Percentiles rank a stretch among this genome's conserved stretches.
Evolutionary conservation across 495 filamentous ascomycete species (phyloP).

Genomic region (Neurospora cerealis): DNA sequence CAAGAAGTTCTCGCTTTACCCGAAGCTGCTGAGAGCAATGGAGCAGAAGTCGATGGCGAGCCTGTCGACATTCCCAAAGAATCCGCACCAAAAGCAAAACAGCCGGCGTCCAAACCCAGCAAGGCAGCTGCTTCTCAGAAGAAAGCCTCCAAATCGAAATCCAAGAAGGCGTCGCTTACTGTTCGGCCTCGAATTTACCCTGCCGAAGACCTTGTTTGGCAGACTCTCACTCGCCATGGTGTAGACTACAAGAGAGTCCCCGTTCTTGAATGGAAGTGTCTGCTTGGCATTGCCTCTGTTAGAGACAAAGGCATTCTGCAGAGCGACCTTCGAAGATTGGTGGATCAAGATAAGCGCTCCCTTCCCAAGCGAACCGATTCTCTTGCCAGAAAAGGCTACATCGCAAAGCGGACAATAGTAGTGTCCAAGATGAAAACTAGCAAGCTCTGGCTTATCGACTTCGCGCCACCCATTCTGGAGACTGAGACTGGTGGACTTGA

Average conservation of each 20-base stretch:
- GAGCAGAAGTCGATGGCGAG: not conserved
- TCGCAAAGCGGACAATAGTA: constrained; percentile 65
- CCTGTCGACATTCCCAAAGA: not conserved
- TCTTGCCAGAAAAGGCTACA: constrained; percentile 69
- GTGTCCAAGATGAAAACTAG: constrained; percentile 58
- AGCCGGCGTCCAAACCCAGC: not conserved
- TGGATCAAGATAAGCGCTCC: constrained; percentile 83
- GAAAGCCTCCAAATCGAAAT: not conserved
- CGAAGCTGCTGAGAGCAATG: constrained; percentile 13
- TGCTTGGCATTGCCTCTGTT: constrained; percentile 71
- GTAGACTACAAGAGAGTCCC: constrained; percentile 61
- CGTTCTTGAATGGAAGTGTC: constrained; percentile 56
- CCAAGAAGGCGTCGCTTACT: constrained; percentile 17
- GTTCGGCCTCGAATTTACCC: constrained; percentile 23
- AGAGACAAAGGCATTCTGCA: constrained; percentile 67
- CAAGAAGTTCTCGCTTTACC: constrained; percentile 33
- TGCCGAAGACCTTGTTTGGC: constrained; percentile 51
- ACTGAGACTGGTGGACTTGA: constrained; percentile 23
- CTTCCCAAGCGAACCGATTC: constrained; percentile 71
- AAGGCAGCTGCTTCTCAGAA: not conserved
- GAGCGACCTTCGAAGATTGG: constrained; percentile 60
- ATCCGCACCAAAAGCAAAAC: not conserved
- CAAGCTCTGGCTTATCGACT: constrained; percentile 52
- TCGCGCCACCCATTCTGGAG: constrained; percentile 34
- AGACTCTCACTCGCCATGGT: constrained; percentile 69